Base-by-base conservation (phyloP, 1,284 basidiomycete species). In the Ceratobasidium sp. region DNA sequence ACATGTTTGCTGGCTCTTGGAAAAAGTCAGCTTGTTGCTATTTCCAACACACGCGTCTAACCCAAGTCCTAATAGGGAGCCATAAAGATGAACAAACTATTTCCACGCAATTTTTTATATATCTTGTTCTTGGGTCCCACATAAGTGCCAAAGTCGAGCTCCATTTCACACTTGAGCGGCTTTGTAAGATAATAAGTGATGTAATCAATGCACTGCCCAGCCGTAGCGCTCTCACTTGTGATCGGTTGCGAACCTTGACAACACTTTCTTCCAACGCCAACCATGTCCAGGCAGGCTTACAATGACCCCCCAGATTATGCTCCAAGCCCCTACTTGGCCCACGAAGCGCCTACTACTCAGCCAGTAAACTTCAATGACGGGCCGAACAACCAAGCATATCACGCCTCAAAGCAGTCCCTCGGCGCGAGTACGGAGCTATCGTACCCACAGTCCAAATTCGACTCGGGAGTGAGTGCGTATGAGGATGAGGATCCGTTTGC, bases 1-100 rank as follows among this genome's bases (percentile, higher is more conserved):
- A 73, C 56, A 25, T 62, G 60, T 75, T 76, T 38, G 59, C 70
- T 33, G 73, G 73, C 7, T 72, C 73, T 30, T 74, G 73, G 73
- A 74, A 73, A 49, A 42, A 58, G 64, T 67, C 11, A 18, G 51
- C 23, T 4, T 11, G 18, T 54, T 58, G 3, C 33, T 25, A n/a
- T 21, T 16, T 53, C 33, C 21, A 8, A 3, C 16, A 7, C 18
- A 18, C 61, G 33, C 23, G n/a, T 4, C 61, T 49, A 21, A 44
- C 44, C 14, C 16, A n/a, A 36, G 21, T 63, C 36, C 21, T 38
- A 36, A 25, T 38, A n/a, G 42, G 61, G 30, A 18, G 3, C 30
- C 46, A 58, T 28, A 38, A 23, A 38, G 56, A 53, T 44, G 11
- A 67, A 18, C 30, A n/a, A 12, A 33, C 23, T 33, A 8, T 30